Base-by-base conservation (phyloP, 257 asterid species). In the Osmanthus fragrans region DNA sequence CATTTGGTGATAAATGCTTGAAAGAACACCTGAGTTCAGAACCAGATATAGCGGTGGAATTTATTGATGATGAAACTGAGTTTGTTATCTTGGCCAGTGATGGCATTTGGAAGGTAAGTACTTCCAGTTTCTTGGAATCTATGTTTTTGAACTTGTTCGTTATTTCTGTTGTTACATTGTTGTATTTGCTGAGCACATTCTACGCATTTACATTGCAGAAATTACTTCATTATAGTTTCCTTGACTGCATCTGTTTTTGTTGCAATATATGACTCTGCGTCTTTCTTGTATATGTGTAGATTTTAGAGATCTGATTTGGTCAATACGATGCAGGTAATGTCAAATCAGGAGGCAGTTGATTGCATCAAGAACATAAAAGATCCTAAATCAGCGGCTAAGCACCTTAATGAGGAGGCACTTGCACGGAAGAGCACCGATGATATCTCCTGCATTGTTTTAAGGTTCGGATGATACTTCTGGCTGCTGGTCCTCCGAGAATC, bases 1-100 rank as follows among this genome's bases (percentile, higher is more conserved):
- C 99, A 54, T 95, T 95, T 77, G 99, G 99, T 12, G 99, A 95
- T 81, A 95, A 93, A 88, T 88, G 87, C 82, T 79, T 95, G 87
- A 95, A 95, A 88, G 88, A 79, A 47, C 99, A 93, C 81, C 93
- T 95, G 36, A 95, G 98, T 70, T 88, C 98, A 21, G 98, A 93
- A 79, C 99, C 99, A 7, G 87, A 90, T 78, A 90, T 93, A 68
- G 47, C 40, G 1, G 87, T 87, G 5, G 97, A 88, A 82, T 27
- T 25, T 60, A 86, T 95, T 79, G 96, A 91, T 23, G 97, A 91
- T 32, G 85, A 81, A 18, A 86, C 97, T 4, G 98, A 95, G 19
- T 88, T 90, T 72, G 79, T 89, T 32, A 88, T 95, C 71, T 76
- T 95, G 86, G 99, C 99, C 23, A 95, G 99, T 80, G 99, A 95